Evolutionary conservation across 352 stramenopile genomes (phyloP), one percentile per base, ranked within the genome.

Genomic region (Phytophthora fragariaefolia): DNA sequence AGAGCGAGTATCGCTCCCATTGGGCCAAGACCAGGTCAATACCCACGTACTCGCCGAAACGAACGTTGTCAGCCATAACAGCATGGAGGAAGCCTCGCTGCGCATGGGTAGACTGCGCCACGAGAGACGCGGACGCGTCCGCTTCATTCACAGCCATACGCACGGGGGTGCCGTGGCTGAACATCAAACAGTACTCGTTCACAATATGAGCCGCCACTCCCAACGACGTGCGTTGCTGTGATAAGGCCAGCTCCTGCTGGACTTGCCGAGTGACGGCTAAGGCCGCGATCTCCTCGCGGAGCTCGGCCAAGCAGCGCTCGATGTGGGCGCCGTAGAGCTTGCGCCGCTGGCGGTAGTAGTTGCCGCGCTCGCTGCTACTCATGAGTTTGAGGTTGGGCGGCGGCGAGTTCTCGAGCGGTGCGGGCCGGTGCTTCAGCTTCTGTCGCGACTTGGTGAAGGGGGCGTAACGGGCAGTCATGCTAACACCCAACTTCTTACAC

Each of bases 291-390:
- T 88, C 71, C 56, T 72, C 73, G 36, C 73, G 76, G n/a, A 90
- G 69, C 6, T 73, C 58, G 49, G 63, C 53, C 26, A 90, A 73
- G 13, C 63, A 59, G 0, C 53, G 36, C n/a, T 76, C 53, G 17
- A 87, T 54, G 15, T 78, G 56, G 40, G 69, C 68, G 10, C 74
- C 66, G 67, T 85, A 84, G 48, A 74, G 56, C 57, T 82, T 83
- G 43, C 74, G 69, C 22, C 74, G 64, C 27, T 58, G 72, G 18
- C 79, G 76, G 57, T 87, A 87, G 42, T 83, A 77, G 56, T 85
- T 87, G 42, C 74, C 73, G 6, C 79, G 79, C 58, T 87, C 79
- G 52, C 79, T 87, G 59, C 85, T 86, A 48, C 58, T 71, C 78
- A 86, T 86, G 52, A 64, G 30, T 56, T 75, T 77, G 49, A 80